Conservation (phyloP, 495 filamentous ascomycete genomes). For the Polyplosphaeria fusca region DNA sequence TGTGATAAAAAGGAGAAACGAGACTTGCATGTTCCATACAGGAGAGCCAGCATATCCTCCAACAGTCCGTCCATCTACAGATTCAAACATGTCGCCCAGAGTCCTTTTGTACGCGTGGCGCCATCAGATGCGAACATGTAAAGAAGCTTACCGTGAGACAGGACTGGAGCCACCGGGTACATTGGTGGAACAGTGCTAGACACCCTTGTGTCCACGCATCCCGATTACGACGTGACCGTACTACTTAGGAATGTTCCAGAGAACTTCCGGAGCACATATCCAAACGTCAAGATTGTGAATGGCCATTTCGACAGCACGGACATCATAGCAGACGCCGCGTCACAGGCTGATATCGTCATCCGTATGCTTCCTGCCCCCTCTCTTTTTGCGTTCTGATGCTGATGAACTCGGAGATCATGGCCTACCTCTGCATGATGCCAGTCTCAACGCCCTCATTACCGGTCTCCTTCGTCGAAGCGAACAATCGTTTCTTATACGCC, state of each 20-base stretch:
- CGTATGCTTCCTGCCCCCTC: slow-evolving; percentile 50
- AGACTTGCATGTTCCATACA: too few relatives aligned
- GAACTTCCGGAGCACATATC: slow-evolving; percentile 43
- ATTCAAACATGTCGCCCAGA: too few relatives aligned
- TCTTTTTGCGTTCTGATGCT: background rate
- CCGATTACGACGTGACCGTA: slow-evolving; percentile 46
- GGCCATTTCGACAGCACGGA: slow-evolving; percentile 54
- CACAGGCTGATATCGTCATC: slow-evolving; percentile 57
- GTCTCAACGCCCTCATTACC: slow-evolving; percentile 31
- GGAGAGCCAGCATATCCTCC: too few relatives aligned
- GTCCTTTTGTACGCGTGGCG: too few relatives aligned
- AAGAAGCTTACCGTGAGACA: too few relatives aligned
- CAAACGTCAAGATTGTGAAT: slow-evolving; percentile 50
- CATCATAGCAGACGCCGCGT: slow-evolving; percentile 52
- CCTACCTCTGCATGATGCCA: slow-evolving; percentile 30
- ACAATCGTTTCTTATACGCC: slow-evolving; percentile 31
- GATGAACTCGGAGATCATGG: slow-evolving; percentile 22
- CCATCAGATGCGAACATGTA: too few relatives aligned
- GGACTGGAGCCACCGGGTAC: slow-evolving; percentile 51
- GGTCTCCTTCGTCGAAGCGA: slow-evolving; percentile 29
- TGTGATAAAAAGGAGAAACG: too few relatives aligned
- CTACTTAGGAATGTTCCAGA: slow-evolving; percentile 43
- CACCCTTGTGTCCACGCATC: slow-evolving; percentile 42
- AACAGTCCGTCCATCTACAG: too few relatives aligned
- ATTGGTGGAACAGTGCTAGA: slow-evolving; percentile 52